These are phyloP conservation scores for Naganishia sp. DNA, from an alignment of 1,284 basidiomycete genomes.

Conservation along the genomic window DNA sequence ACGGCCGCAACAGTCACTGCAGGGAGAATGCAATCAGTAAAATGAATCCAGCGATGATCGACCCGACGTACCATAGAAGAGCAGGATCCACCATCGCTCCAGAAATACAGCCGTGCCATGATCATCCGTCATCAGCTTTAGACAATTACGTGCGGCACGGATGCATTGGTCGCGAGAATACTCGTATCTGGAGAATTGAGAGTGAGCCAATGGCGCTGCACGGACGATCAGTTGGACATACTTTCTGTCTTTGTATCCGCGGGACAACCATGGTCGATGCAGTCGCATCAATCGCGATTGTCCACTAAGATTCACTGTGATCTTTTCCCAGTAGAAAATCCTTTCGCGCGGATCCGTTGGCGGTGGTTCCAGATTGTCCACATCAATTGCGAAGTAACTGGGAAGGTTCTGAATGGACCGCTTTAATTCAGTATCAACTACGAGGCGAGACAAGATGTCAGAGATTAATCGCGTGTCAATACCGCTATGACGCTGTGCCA, in stretches of 20 bases:
- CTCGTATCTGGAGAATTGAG: conserved; percentile 41
- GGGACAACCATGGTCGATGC: conserved; percentile 52
- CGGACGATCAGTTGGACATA: neutral
- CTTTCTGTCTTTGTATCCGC: conserved; percentile 42
- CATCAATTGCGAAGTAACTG: conserved; percentile 51
- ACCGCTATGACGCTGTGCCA: neutral
- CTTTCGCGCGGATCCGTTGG: conserved; percentile 45
- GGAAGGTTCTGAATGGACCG: conserved; percentile 54
- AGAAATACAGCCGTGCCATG: conserved; percentile 50
- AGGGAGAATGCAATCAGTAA: conserved; percentile 9
- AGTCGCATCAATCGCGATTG: conserved; percentile 53
- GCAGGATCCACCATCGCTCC: conserved; percentile 54
- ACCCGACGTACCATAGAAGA: conserved; percentile 46
- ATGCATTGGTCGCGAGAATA: conserved; percentile 56
- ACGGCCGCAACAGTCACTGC: conserved; percentile 50
- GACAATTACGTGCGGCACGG: conserved; percentile 51
- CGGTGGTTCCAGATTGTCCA: conserved; percentile 36
- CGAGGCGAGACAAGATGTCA: conserved; percentile 17
- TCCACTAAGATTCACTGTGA: conserved; percentile 52
- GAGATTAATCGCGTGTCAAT: neutral
- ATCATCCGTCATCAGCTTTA: conserved; percentile 52
- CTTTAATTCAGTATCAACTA: conserved; percentile 52
- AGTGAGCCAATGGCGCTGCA: neutral
- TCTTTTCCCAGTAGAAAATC: conserved; percentile 54
- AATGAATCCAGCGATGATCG: neutral